These are phyloP conservation scores for Plasmodiophora brassicae DNA, from an alignment of 208 protist genomes.

Conservation along the genomic window DNA sequence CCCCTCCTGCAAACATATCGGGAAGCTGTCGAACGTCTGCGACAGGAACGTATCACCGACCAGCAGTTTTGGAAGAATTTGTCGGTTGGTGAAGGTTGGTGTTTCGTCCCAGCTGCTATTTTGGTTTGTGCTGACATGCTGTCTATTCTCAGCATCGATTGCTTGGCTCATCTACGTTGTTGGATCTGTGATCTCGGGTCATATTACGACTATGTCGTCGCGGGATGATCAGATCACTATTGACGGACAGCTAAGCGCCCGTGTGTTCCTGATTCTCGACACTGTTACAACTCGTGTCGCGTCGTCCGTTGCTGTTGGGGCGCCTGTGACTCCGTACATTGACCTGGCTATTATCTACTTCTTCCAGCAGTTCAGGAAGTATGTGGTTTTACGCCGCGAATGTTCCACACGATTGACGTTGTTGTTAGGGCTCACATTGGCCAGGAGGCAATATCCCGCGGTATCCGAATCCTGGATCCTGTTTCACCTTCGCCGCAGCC, in stretches of 20 bases:
- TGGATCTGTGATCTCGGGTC: background rate
- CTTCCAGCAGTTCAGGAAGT: slow-evolving; percentile 22
- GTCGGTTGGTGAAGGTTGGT: background rate
- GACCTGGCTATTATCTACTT: background rate
- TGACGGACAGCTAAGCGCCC: background rate
- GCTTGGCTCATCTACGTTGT: background rate
- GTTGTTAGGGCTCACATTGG: background rate
- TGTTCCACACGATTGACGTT: background rate
- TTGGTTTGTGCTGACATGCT: background rate
- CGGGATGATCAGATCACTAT: slow-evolving; percentile 17
- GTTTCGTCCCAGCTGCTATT: background rate
- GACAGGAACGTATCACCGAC: background rate
- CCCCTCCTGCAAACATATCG: background rate
- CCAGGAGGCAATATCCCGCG: background rate
- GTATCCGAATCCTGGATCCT: background rate
- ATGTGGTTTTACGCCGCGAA: background rate
- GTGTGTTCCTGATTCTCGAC: background rate
- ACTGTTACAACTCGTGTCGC: background rate
- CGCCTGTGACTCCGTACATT: background rate
- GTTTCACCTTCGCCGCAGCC: background rate
- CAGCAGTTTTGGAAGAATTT: background rate
- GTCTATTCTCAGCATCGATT: background rate
- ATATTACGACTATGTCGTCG: background rate
- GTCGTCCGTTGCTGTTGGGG: background rate
- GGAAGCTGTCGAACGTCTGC: background rate